A percentile compares a stretch with the other conserved stretches of the same genome.
These are phyloP conservation scores for Fremontodendron californicum DNA, from an alignment of 345 rosid genomes.

Conservation along the genomic window DNA sequence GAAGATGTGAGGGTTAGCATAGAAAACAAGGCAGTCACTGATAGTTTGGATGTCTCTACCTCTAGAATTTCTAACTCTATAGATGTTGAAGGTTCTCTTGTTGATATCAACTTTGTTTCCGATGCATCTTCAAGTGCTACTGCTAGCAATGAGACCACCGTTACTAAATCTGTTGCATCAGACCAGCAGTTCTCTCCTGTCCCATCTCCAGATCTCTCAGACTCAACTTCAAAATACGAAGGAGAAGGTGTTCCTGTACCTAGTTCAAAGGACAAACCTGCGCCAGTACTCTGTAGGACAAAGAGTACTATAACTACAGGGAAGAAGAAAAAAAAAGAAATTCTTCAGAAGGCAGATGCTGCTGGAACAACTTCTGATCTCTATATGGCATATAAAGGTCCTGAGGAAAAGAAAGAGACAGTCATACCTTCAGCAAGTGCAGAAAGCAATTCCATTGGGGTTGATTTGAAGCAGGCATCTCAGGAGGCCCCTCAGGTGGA, in stretches of 20 bases:
- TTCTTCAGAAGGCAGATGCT: slow-evolving; percentile 90
- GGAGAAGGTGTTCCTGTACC: slow-evolving; percentile 26
- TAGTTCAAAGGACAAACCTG: slow-evolving; percentile 47
- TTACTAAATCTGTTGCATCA: slow-evolving; percentile 14
- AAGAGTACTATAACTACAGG: slow-evolving; percentile 37
- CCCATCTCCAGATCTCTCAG: slow-evolving; percentile 29
- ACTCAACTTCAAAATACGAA: slow-evolving; percentile 28
- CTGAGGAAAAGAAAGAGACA: slow-evolving; percentile 71
- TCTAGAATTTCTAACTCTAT: slow-evolving; percentile 30
- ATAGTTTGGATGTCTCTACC: slow-evolving; percentile 25
- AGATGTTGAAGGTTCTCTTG: slow-evolving; percentile 16
- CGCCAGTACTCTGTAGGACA: slow-evolving; percentile 37
- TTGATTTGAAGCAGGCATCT: slow-evolving; percentile 34
- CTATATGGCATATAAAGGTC: slow-evolving; percentile 86
- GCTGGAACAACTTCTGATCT: slow-evolving; percentile 81
- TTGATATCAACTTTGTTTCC: slow-evolving; percentile 10
- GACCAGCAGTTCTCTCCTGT: slow-evolving; percentile 28
- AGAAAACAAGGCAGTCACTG: slow-evolving; percentile 24
- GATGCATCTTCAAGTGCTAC: slow-evolving; percentile 15
- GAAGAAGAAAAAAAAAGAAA: slow-evolving; percentile 65
- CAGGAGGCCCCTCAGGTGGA: slow-evolving; percentile 29
- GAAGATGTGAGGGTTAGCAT: slow-evolving; percentile 23
- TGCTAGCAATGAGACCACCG: slow-evolving; percentile 10
- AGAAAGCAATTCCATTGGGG: slow-evolving; percentile 24
- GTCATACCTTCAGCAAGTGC: slow-evolving; percentile 27